Conservation (phyloP, 805 yeast species). For the Hanseniaspora occidentalis region DNA sequence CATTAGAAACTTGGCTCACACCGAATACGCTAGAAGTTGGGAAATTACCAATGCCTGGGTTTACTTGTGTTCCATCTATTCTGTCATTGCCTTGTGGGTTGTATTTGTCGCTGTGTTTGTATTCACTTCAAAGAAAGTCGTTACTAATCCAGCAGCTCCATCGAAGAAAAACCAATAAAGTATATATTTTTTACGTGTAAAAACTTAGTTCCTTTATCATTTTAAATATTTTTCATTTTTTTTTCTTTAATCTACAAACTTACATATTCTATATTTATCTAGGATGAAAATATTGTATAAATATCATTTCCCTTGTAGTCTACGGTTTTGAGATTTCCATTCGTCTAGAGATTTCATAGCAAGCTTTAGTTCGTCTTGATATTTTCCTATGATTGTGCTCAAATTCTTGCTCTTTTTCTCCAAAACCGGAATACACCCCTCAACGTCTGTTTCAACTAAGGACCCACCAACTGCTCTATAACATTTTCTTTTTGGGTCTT, state of each 20-base stretch:
- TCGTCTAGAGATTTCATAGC: conserved; percentile 1
- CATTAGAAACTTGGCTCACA: conserved; percentile 87
- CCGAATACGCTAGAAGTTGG: conserved; percentile 90
- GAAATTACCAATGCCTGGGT: conserved; percentile 90
- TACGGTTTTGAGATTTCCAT: neutral
- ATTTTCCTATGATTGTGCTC: neutral
- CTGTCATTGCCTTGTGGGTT: conserved; percentile 69
- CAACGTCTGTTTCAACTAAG: conserved; percentile 68
- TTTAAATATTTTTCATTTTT: too few species aligned
- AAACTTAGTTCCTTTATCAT: too few species aligned
- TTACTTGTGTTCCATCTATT: conserved; percentile 56
- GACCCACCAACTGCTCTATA: conserved; percentile 93
- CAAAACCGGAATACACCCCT: conserved; percentile 57
- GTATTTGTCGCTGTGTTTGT: conserved; percentile 56
- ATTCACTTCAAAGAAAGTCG: conserved; percentile 12
- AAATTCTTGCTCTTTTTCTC: conserved; percentile 30
- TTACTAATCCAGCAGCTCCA: neutral
- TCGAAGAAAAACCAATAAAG: conserved; percentile 4
- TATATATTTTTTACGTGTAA: too few species aligned
- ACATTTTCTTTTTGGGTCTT: conserved; percentile 44
- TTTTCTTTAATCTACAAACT: neutral
- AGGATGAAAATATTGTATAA: too few species aligned
- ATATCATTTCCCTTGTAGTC: neutral
- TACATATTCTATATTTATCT: too few species aligned
- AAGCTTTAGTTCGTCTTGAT: neutral